Percentiles rank a stretch among this genome's conserved stretches.
Conservation (phyloP, 208 protist species). For the Naegleria fowleri region DNA sequence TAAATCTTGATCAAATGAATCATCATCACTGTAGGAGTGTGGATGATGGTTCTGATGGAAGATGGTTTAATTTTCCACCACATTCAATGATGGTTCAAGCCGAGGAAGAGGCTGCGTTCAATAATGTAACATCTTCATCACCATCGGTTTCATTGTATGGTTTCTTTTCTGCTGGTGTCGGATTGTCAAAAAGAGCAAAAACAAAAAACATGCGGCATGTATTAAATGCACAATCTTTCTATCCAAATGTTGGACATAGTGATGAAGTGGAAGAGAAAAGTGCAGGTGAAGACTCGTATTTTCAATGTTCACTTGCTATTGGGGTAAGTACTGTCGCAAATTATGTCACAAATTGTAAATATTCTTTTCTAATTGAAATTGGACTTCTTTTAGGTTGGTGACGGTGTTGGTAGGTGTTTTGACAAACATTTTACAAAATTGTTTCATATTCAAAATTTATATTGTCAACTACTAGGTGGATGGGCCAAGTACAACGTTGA, state of each 20-base stretch:
- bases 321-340: background rate
- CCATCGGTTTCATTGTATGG: background rate
- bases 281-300: background rate
- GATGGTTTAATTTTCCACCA: background rate
- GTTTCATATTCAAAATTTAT: no score
- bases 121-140: background rate
- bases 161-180: background rate
- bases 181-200: background rate
- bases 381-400: background rate
- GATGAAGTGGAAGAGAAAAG: background rate
- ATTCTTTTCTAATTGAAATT: no score
- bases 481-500: background rate
- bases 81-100: background rate
- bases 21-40: no score
- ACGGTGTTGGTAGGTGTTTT: background rate
- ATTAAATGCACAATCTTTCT: background rate
- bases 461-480: background rate
- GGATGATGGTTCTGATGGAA: no score
- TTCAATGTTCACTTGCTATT: background rate
- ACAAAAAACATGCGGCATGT: background rate
- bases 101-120: background rate
- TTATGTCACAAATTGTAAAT: background rate
- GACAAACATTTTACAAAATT: no score
- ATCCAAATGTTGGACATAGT: background rate
- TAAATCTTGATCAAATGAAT: no score